Conservation (phyloP, 2,329 filamentous ascomycete species). For the Fusarium secorum region DNA sequence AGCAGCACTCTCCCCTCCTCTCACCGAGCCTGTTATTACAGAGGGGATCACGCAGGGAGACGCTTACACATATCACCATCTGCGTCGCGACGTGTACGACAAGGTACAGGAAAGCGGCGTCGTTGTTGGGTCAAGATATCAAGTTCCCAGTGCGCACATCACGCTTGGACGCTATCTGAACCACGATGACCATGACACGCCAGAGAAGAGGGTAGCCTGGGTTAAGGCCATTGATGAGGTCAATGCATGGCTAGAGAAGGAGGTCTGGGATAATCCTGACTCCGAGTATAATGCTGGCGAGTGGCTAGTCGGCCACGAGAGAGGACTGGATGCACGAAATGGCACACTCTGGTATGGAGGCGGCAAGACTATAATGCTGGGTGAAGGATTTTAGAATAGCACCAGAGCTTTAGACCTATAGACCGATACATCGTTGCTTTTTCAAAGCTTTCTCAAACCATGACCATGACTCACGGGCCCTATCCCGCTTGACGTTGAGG, state of each 20-base stretch:
- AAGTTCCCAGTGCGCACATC: slow-evolving; percentile 88
- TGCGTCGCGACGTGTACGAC: slow-evolving; percentile 79
- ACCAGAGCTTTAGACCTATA: slow-evolving; percentile 19
- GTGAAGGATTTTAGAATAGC: slow-evolving; percentile 64
- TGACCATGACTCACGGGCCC: not conserved
- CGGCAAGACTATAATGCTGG: slow-evolving; percentile 72
- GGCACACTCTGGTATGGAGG: slow-evolving; percentile 89
- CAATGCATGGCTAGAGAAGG: slow-evolving; percentile 75
- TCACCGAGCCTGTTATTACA: slow-evolving; percentile 49
- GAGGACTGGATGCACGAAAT: slow-evolving; percentile 76
- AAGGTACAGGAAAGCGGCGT: slow-evolving; percentile 68
- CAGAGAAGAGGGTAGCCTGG: slow-evolving; percentile 68
- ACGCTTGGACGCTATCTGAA: slow-evolving; percentile 84
- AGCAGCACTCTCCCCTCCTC: slow-evolving; percentile 48
- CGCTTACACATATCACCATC: slow-evolving; percentile 86
- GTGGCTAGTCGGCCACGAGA: slow-evolving; percentile 89
- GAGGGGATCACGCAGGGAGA: slow-evolving; percentile 60
- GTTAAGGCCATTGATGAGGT: slow-evolving; percentile 76
- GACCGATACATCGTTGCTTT: slow-evolving; percentile 13
- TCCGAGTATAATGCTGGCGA: slow-evolving; percentile 66
- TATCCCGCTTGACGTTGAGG: not conserved
- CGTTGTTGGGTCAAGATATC: slow-evolving; percentile 79
- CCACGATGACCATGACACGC: slow-evolving; percentile 67
- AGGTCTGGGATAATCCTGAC: slow-evolving; percentile 70
- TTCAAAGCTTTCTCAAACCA: slow-evolving; percentile 9